Evolutionary conservation across 768 basidiomycete genomes (phyloP), one percentile per base, ranked within the genome.

Genomic region (Pulveroboletus sp.): DNA sequence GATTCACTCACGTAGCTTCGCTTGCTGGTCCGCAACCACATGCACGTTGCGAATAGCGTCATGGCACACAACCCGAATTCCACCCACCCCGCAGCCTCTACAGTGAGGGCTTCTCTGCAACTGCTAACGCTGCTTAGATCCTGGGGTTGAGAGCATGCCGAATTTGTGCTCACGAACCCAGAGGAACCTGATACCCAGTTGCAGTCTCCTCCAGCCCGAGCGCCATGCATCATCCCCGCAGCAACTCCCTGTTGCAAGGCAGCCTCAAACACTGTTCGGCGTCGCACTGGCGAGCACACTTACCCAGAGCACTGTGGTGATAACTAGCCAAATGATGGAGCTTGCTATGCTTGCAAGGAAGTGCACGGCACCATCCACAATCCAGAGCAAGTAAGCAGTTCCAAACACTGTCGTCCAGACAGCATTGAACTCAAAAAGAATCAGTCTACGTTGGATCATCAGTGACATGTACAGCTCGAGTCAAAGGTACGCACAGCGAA

Each of bases 381-480:
- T 78, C 82, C 85, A 89, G 30, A 88, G 58, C 55, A 88, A 71
- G 60, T 89, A 91, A 31, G 81, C 79, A 11, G 77, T 71, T 12
- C 82, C 76, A 63, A 88, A 89, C 38, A 87, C 57, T 2, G 78
- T 73, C n/a, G 88, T 89, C 88, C 89, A 90, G 35, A 78, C 75
- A 18, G 85, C 74, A 56, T 80, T 79, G 65, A 86, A 84, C 51
- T 80, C 70, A 51, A 82, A 76, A 42, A 83, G 66, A 42, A 84
- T 78, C 47, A 85, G 58, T 36, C 81, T 83, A 46, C 14, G 6
- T 30, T 24, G 30, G 39, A 37, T 28, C n/a, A 14, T 57, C 39
- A 61, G 50, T 39, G 44, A 46, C 17, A 12, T 32, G 27, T 6
- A 38, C n/a, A 32, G 18, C 43, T 37, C 33, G 28, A 24, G 14